Percentiles rank a stretch among this genome's conserved stretches.
These are phyloP conservation scores for Talaromyces albobiverticillius DNA, from an alignment of 2,329 filamentous ascomycete genomes.

Conservation along the genomic window DNA sequence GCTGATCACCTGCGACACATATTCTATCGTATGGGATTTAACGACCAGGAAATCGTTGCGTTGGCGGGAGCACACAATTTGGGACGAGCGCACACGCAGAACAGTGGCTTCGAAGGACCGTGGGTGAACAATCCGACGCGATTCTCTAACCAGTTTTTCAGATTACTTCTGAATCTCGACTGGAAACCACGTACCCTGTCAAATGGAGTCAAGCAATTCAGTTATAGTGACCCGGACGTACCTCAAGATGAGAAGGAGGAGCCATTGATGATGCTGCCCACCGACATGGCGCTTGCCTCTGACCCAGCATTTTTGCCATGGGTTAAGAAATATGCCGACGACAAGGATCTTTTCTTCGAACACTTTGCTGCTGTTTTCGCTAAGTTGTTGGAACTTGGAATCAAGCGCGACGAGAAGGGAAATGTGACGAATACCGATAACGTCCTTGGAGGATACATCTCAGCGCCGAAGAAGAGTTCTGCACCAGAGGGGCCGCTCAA, in stretches of 20 bases:
- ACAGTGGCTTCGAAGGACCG: conserved; percentile 57
- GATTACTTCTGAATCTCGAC: conserved; percentile 49
- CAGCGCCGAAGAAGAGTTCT: conserved; percentile 40
- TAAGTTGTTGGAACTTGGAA: conserved; percentile 61
- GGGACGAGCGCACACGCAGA: conserved; percentile 55
- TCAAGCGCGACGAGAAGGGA: conserved; percentile 53
- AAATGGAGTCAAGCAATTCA: conserved; percentile 57
- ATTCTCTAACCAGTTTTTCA: conserved; percentile 59
- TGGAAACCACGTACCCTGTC: conserved; percentile 55
- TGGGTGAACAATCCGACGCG: conserved; percentile 60
- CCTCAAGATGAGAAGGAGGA: conserved; percentile 42
- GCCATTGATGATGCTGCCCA: conserved; percentile 65
- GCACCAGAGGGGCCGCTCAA: conserved; percentile 9
- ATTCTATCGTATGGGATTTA: conserved; percentile 61
- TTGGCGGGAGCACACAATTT: conserved; percentile 57
- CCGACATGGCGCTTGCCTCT: conserved; percentile 57
- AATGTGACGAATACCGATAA: conserved; percentile 58
- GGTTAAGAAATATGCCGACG: conserved; percentile 58
- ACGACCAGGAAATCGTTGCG: conserved; percentile 60
- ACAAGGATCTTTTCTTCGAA: conserved; percentile 61
- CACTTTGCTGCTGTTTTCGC: conserved; percentile 59
- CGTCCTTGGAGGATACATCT: conserved; percentile 53
- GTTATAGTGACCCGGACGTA: conserved; percentile 56
- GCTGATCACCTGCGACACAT: conserved; percentile 55
- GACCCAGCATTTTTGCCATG: conserved; percentile 55